These are phyloP conservation scores for Parascedosporium putredinis DNA, from an alignment of 2,329 filamentous ascomycete species.

Conservation along the genomic window DNA sequence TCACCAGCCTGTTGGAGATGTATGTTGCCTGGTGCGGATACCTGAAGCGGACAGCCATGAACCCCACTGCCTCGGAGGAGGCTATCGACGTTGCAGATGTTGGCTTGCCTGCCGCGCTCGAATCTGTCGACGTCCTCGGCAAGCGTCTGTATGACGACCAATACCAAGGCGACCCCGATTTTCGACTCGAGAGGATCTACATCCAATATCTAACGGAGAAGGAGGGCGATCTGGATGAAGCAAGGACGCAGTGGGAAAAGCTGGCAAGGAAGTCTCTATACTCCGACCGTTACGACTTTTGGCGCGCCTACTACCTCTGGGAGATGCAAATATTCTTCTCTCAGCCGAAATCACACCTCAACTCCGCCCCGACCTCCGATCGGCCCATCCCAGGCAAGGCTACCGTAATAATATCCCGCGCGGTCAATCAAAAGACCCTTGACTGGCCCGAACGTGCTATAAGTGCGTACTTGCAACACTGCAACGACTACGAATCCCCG, in stretches of 20 bases:
- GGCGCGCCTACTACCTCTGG: conserved; percentile 86
- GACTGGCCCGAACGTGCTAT: conserved; percentile 71
- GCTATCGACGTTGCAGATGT: conserved; percentile 84
- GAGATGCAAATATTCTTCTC: conserved; percentile 61
- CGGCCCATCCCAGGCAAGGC: conserved; percentile 49
- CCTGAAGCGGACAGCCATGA: conserved; percentile 74
- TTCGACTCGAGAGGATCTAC: conserved; percentile 80
- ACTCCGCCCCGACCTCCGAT: background rate
- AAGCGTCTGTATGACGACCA: conserved; percentile 61
- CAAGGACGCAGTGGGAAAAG: conserved; percentile 66
- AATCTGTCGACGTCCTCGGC: conserved; percentile 73
- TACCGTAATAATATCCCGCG: conserved; percentile 66
- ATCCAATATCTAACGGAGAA: conserved; percentile 86
- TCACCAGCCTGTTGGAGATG: conserved; percentile 82
- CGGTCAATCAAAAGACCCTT: conserved; percentile 48
- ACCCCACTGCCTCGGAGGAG: conserved; percentile 63
- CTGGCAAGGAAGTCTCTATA: conserved; percentile 54
- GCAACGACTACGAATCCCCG: conserved; percentile 80
- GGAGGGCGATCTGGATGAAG: conserved; percentile 65
- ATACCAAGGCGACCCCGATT: conserved; percentile 80
- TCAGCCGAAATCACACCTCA: conserved; percentile 39
- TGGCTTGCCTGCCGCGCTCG: conserved; percentile 73
- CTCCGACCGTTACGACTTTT: conserved; percentile 80
- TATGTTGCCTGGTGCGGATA: conserved; percentile 94
- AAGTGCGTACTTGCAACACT: conserved; percentile 66